Base-by-base conservation (phyloP, 768 basidiomycete species). In the Lentinula lateritia region DNA sequence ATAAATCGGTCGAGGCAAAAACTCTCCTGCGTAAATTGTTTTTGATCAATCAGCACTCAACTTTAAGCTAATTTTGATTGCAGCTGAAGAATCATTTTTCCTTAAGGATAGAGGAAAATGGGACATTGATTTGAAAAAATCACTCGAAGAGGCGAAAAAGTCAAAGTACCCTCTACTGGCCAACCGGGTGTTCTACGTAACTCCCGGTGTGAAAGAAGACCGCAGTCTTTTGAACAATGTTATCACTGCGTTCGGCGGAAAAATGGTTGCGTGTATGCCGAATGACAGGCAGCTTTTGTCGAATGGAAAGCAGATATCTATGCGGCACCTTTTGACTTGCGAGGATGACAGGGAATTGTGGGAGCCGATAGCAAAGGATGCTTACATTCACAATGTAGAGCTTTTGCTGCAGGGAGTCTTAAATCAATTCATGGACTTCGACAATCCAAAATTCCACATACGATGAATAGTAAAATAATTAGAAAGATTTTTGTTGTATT, bases 151-250 rank as follows among this genome's bases (percentile, higher is more conserved):
- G 2, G 88, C 92, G 0, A 82, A 81, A 67, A 69, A 76, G 32
- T 71, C 73, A 13, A 69, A 75, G 15, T 83, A 83, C 7, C 83
- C 79, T 61, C 69, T 94, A 0, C 84, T 95, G 61, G 74, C 78
- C 2, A 82, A 82, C 16, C 82, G 82, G 71, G 83, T 78, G 0
- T 92, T 95, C 73, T 94, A 92, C 65, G 72, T 93, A 54, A 94
- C 92, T 0, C 78, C 82, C 0, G 85, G 81, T 62, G 85, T 92
- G 0, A 68, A 77, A 0, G 75, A 88, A 1, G 85, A 87, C 52
- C 68, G 71, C 46, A 83, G 83, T 65, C 68, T 91, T 39, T 72
- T 95, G 59, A 88, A 84, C 74, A 84, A 83, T 52, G 85, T 95
- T 5, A 78, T 94, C 5, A 72, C 75, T 6, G 84, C 88, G 0